Base-by-base conservation (phyloP, 805 yeast species). In the Ogataea salicorniae region DNA sequence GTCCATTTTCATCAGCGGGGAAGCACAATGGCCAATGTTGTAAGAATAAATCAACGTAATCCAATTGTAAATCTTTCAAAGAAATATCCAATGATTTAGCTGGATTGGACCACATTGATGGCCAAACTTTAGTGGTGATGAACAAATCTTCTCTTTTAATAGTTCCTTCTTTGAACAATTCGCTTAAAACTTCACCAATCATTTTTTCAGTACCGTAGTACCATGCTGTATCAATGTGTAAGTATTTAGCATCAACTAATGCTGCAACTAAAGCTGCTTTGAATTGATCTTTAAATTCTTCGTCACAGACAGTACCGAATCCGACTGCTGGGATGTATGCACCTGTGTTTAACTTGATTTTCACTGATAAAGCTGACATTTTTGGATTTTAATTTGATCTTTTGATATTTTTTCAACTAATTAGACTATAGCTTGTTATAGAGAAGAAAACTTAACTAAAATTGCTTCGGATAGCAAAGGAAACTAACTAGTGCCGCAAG, bases 51-150 rank as follows among this genome's bases (percentile, higher is more conserved):
- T 75, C 79, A 37, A 74, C 76, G 47, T 75, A 73, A 20, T 74
- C 77, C 46, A 75, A 39, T 7, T 72, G 71, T 39, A 75, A 56
- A n/a, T 64, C 67, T 59, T 53, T 48, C 48, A 76, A 66, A 0
- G 79, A 74, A 31, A 53, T 45, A 29, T 73, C 67, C 43, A 75
- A 56, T 1, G 79, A 74, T 45, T 63, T 64, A 38, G 60, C 71
- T 1, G 77, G 76, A 34, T 60, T 60, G 42, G 69, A 65, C 61
- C 71, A 67, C 45, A 62, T 60, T 2, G 73, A 64, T 1, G 79
- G 79, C 79, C 84, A 80, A 46, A 86, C 74, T 63, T 87, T 87
- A 51, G 94, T 85, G 54, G 92, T 85, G 56, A 87, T 70, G 57
- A 83, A 87, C 17, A 87, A 53, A 47, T 74, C 77, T 52, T 78